Base-by-base conservation (phyloP, 2,329 filamentous ascomycete genomes). In the Aspergillus pseudotamarii region DNA sequence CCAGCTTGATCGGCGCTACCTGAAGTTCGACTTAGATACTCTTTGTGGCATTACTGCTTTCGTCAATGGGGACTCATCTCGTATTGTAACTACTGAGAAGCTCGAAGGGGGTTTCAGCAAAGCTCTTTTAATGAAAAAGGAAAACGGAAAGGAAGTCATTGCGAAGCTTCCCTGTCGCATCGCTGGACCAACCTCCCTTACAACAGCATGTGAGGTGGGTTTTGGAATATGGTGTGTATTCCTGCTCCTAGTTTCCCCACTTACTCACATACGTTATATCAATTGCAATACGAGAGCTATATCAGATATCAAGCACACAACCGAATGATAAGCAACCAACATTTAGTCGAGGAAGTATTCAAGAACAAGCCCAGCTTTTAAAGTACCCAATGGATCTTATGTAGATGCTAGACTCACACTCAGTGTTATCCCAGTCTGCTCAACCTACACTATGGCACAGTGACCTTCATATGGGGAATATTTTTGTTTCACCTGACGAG, bases 51-150 rank as follows among this genome's bases (percentile, higher is more conserved):
- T 66, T 50, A 66, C 66, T 58, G 66, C 69, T 23, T n/a, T 57
- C 1, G 60, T 59, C 11, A 63, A 62, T 6, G 64, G 30, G 8
- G 55, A n/a, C 1, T 9, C 26, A 19, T 71, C 65, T 53, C 67
- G 43, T 2, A 61, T 75, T 11, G 10, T 12, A 34, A 12, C 32
- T 34, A 34, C 11, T 3, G 10, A 34, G 32, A 34, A 12, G 32
- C 9, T 60, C 21, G 73, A 78, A 60, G 73, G 75, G 23, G 69
- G 69, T 2, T 76, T 76, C 57, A 75, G 68, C 64, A 78, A 76
- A 58, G 75, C 71, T 48, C 64, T 77, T 16, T 41, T 74, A 4
- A 67, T 78, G 62, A 70, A 19, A 57, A 76, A 64, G 50, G 64
- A 63, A 21, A 66, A 77, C 63, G 71, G 71, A 30, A 66, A 36